Evolutionary conservation across 192 early-diverging fungal species (phyloP).

Genomic region (Gonapodya sp.): DNA sequence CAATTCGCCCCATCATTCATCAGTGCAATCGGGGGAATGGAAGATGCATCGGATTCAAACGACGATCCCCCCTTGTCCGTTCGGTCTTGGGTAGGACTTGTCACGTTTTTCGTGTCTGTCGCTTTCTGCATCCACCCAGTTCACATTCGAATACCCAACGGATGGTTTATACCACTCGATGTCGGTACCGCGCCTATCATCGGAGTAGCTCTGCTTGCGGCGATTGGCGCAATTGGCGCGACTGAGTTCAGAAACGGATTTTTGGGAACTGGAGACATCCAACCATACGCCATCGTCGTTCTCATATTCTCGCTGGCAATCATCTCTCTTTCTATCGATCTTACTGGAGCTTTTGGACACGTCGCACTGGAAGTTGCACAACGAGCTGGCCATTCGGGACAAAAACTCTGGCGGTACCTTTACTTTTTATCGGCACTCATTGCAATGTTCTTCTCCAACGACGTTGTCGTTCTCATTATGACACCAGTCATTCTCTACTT

Average conservation of each 20-base stretch:
- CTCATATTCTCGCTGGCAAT: conserved; percentile 76
- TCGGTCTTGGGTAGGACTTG: conserved; percentile 49
- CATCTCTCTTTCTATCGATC: conserved; percentile 74
- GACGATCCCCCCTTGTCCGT: neutral
- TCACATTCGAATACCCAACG: conserved; percentile 32
- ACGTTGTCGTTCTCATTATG: conserved; percentile 72
- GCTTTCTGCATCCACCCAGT: conserved; percentile 51
- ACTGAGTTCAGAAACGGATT: conserved; percentile 39
- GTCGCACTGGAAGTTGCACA: conserved; percentile 49
- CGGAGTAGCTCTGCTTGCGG: conserved; percentile 58
- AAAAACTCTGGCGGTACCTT: conserved; percentile 56
- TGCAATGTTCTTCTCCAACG: conserved; percentile 69
- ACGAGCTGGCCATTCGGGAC: conserved; percentile 43
- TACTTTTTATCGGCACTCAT: conserved; percentile 61
- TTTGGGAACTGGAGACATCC: conserved; percentile 39
- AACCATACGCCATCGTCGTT: conserved; percentile 74
- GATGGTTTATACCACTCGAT: conserved; percentile 37
- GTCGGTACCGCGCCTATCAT: conserved; percentile 62
- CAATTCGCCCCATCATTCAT: too few species aligned
- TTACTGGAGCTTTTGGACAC: conserved; percentile 51
- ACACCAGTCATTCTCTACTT: conserved; percentile 74
- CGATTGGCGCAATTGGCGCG: conserved; percentile 38
- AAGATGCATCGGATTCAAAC: too few species aligned
- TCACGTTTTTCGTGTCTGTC: conserved; percentile 48
- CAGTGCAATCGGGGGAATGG: too few species aligned